phyloP scores from a whole-genome alignment of 2,329 filamentous ascomycete species.

The Geosmithia morbida region DNA sequence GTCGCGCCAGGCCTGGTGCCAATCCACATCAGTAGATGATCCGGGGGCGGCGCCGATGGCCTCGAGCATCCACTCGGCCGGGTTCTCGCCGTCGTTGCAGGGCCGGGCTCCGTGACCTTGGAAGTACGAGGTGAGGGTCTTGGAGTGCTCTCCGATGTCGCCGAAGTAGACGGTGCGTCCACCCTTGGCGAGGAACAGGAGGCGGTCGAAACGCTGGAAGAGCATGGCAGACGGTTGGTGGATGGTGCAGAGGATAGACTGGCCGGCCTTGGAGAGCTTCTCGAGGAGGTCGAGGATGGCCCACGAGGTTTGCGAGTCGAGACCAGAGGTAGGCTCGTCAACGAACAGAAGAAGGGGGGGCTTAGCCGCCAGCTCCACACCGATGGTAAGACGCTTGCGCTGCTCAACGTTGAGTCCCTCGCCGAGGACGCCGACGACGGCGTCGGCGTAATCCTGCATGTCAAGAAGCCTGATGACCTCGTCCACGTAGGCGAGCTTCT shows the following conservation, averaged over 20 bases:
- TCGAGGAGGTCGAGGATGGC: conserved; percentile 42
- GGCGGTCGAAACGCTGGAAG: conserved; percentile 37
- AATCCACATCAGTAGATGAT: conserved; percentile 40
- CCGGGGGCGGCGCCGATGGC: conserved; percentile 41
- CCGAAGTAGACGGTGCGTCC: conserved; percentile 54
- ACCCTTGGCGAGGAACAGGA: conserved; percentile 44
- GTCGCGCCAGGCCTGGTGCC: conserved; percentile 40
- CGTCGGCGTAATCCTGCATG: conserved; percentile 48
- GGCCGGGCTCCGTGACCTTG: conserved; percentile 41
- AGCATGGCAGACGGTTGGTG: conserved; percentile 33
- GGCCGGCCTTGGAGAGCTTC: conserved; percentile 36
- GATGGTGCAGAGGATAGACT: conserved; percentile 35
- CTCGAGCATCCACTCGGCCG: conserved; percentile 55
- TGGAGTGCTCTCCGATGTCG: conserved; percentile 41
- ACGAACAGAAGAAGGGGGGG: conserved; percentile 41
- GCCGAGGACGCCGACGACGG: conserved; percentile 43
- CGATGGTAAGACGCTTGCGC: conserved; percentile 42
- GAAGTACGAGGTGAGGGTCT: conserved; percentile 43
- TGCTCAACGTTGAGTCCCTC: conserved; percentile 45
- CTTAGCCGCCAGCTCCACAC: conserved; percentile 36
- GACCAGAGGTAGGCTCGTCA: conserved; percentile 41
- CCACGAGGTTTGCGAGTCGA: conserved; percentile 46
- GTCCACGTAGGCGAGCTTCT: conserved; percentile 72
- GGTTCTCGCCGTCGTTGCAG: conserved; percentile 44
- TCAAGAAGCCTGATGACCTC: conserved; percentile 38